Evolutionary conservation across 371 early-diverging fungal species (phyloP), one percentile per base, ranked within the genome.

Genomic region (Syncephalis fuscata): DNA sequence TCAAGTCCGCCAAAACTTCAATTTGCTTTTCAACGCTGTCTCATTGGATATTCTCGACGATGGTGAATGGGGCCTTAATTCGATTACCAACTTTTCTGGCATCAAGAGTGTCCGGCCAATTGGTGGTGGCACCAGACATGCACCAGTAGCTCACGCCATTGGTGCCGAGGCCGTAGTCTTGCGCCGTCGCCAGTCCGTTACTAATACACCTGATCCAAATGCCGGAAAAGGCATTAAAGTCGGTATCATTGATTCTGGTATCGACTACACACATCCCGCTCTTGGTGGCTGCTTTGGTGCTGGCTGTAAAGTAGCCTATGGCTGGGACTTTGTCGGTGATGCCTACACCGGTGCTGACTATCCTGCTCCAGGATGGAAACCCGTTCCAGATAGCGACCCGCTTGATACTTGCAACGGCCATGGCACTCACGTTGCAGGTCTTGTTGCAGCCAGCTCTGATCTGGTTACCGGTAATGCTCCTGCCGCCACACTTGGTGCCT

Each of bases 221-320:
- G 67, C 65, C 21, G 84, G 82, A 15, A 67, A 64, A 44, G 78
- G 80, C 9, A 59, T 82, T 58, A 75, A 73, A 52, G 78, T 85
- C 27, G 76, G 62, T 48, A 51, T 71, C 46, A 63, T 71, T 25
- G 73, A 71, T 54, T 57, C 66, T 4, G 74, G 76, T 32, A 57
- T 71, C 27, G 66, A 72, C 53, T 73, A 65, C 57, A 56, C 50
- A 25, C 73, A 72, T 56, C 69, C 70, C 4, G 72, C 70, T 17
- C 60, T 73, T 46, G 67, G 70, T 27, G 64, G 67, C 15, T 62
- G 75, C 48, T 68, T 64, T 43, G 58, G 63, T 26, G 59, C 64
- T 50, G 58, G 64, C 55, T 58, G 67, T 53, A 56, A 56, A 51
- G 46, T 64, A 21, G 20, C 11, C 16, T 53, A 53, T 32, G 75